Evolutionary conservation across 2,329 filamentous ascomycete genomes (phyloP).

Genomic region (Parascedosporium putredinis): DNA sequence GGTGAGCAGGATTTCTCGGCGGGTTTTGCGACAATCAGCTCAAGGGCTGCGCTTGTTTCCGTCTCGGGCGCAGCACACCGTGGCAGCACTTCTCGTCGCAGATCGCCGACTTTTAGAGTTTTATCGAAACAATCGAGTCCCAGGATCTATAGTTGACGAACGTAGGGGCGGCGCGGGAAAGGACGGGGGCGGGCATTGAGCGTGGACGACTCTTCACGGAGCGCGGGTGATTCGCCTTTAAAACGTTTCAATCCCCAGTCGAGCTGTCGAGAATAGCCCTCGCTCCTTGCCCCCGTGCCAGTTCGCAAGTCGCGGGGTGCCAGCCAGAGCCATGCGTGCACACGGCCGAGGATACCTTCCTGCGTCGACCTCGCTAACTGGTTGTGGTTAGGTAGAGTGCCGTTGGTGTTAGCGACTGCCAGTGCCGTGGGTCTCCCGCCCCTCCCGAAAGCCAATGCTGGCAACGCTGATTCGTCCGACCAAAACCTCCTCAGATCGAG

Average conservation of each 20-base stretch:
- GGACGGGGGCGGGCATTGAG: neutral
- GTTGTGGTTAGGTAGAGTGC: neutral
- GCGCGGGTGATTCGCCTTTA: neutral
- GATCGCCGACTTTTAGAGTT: neutral
- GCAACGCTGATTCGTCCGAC: neutral
- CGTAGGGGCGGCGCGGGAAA: neutral
- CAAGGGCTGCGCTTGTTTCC: neutral
- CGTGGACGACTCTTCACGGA: neutral
- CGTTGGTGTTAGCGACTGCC: neutral
- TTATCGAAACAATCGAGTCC: conserved; percentile 1
- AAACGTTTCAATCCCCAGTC: neutral
- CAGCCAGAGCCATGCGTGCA: neutral
- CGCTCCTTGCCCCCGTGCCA: neutral
- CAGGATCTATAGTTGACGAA: neutral
- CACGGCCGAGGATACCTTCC: neutral
- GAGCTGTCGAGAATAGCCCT: too few relatives aligned
- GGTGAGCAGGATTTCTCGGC: neutral
- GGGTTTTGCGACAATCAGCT: neutral
- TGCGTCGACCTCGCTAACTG: neutral
- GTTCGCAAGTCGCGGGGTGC: neutral
- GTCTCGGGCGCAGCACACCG: neutral
- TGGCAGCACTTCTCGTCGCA: neutral
- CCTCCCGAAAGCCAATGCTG: neutral
- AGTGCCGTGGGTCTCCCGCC: conserved; percentile 1
- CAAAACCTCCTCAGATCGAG: neutral